Percentiles rank a stretch among this genome's conserved stretches.
These are phyloP conservation scores for Aspergillus avenaceus DNA, from an alignment of 495 filamentous ascomycete genomes.

Conservation along the genomic window DNA sequence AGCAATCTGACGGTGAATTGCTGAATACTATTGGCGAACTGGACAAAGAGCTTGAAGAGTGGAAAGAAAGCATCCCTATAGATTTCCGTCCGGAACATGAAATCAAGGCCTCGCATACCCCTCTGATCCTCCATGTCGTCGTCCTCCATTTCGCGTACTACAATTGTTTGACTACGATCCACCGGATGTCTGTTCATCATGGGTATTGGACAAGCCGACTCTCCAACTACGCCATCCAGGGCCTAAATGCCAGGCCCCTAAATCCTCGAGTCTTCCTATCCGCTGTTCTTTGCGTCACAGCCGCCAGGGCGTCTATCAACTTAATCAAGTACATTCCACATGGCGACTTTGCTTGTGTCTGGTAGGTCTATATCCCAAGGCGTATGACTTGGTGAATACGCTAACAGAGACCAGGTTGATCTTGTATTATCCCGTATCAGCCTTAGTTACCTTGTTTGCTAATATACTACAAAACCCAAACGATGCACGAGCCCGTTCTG, in stretches of 20 bases:
- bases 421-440: conserved; percentile 94
- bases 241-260: conserved; percentile 80
- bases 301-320: conserved; percentile 87
- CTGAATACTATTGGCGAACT: conserved; percentile 95
- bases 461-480: conserved; percentile 96
- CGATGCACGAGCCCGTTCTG: conserved; percentile 80
- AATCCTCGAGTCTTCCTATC: conserved; percentile 96
- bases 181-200: conserved; percentile 97
- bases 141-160: conserved; percentile 96
- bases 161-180: conserved; percentile 95
- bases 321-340: conserved; percentile 94
- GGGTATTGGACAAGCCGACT: conserved; percentile 96
- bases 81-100: conserved; percentile 95
- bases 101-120: conserved; percentile 84
- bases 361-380: conserved; percentile 54
- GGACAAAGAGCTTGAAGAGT: conserved; percentile 87
- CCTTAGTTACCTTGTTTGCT: conserved; percentile 91
- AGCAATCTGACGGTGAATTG: conserved; percentile 88
- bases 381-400: conserved; percentile 15
- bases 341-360: conserved; percentile 91
- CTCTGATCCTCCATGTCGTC: conserved; percentile 86
- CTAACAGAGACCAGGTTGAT: conserved; percentile 64
- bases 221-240: conserved; percentile 92
- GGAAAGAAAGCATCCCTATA: conserved; percentile 92
- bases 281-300: conserved; percentile 84